These are phyloP conservation scores for Phytophthora sp. DNA, from an alignment of 352 stramenopile genomes.

Conservation along the genomic window DNA sequence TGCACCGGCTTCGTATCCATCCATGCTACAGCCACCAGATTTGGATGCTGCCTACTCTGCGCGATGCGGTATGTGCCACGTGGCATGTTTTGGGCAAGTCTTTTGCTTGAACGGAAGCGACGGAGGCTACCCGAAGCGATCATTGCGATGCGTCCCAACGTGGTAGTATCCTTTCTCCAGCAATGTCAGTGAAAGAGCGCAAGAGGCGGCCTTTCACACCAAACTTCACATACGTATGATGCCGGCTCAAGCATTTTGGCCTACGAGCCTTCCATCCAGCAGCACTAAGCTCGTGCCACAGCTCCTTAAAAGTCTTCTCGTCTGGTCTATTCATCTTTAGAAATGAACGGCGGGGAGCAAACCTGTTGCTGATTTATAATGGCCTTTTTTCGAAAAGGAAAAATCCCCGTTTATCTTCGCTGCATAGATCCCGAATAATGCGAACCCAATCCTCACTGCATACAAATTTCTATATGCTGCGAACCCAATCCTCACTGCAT, in stretches of 20 bases:
- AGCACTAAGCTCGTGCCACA: neutral
- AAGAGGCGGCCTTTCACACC: neutral
- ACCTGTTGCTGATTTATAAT: neutral
- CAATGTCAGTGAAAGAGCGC: neutral
- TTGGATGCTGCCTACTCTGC: neutral
- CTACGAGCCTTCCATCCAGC: neutral
- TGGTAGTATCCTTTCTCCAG: neutral
- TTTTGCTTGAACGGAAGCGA: neutral
- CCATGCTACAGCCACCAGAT: neutral
- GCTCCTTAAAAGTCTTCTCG: neutral
- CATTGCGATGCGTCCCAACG: neutral
- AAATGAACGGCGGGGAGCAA: neutral
- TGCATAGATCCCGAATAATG: no score
- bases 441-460: no score
- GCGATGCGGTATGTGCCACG: neutral
- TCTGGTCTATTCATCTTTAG: neutral
- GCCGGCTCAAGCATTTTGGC: neutral
- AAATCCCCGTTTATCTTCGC: no score
- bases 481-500: no score
- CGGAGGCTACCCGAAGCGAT: neutral
- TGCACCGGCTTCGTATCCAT: neutral
- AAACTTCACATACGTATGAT: neutral
- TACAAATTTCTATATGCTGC: no score
- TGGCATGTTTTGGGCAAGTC: neutral
- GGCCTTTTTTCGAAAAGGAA: neutral